Base-by-base conservation (phyloP, 176 grass and related monocot species). In the Areca catechu region DNA sequence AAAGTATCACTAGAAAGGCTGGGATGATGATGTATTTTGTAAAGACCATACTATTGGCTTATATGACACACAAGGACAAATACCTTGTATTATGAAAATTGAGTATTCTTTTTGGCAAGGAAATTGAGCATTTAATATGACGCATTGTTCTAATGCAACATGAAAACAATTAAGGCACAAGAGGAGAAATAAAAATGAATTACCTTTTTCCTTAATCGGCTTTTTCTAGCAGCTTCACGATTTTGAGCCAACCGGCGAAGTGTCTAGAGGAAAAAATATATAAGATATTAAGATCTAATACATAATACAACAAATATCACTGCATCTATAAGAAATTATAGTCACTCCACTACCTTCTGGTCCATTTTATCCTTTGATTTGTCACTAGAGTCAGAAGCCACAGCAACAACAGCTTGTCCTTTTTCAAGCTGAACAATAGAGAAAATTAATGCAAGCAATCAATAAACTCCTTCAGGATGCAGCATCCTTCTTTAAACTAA, bases 171-270 rank as follows among this genome's bases (percentile, higher is more conserved):
- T 14, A 70, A 6, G 60, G 48, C 16, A 71, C 49, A 18, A 54
- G 48, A 55, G 29, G 50, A 37, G 12, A 4, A 19, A 61, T 54
- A 17, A 47, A 50, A 49, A 66, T 37, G 27, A 68, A 22, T 56
- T 61, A 96, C 92, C 86, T 96, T 96, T 68, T 96, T 96, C 75
- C 86, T 84, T 68, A 96, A 82, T 50, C 92, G 71, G 68, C 92
- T 96, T 74, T 96, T 96, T 70, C 92, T 78, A 62, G 92, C 92
- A 71, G 92, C 92, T 86, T 96, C 92, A 74, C 92, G 92, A 71
- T 96, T 96, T 73, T 96, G 92, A 58, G 92, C 92, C 68, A 96
- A 86, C 56, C 92, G 86, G 5, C 86, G 83, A 82, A 88, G 80
- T 65, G 80, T 63, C 92, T 96, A 22, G 50, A 71, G 14, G 61